phyloP scores from a whole-genome alignment of 2,329 filamentous ascomycete genomes.

The Biscogniauxia sp. region DNA sequence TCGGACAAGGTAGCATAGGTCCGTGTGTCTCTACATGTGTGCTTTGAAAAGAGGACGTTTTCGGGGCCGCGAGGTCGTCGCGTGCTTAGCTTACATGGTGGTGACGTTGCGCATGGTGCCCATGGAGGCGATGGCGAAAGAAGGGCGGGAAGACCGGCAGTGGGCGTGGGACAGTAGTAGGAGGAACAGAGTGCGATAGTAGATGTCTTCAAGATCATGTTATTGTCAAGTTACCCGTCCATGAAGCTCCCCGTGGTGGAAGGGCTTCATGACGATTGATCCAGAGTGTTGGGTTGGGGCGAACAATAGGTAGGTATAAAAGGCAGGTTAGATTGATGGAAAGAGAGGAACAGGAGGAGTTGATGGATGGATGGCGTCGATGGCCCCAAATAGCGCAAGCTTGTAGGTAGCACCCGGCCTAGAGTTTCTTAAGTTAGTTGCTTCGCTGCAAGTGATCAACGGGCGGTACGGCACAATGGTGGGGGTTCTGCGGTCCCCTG shows the following conservation, averaged over 20 bases:
- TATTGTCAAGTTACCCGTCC: constrained; percentile 17
- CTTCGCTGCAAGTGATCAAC: background rate
- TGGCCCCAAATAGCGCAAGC: background rate
- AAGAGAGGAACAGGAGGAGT: background rate
- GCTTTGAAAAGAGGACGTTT: background rate
- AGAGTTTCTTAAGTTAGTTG: background rate
- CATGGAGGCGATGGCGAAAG: constrained; percentile 14
- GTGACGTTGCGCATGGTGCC: constrained; percentile 26
- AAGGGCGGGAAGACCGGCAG: constrained; percentile 18
- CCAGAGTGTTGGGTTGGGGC: background rate
- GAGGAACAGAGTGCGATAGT: constrained; percentile 27
- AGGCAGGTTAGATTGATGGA: no score
- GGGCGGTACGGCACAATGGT: background rate
- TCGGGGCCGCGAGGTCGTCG: constrained; percentile 8
- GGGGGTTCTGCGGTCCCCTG: no score
- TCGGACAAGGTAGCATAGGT: constrained; percentile 29
- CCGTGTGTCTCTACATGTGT: constrained; percentile 2
- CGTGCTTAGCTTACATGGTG: constrained; percentile 20
- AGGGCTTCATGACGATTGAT: constrained; percentile 16
- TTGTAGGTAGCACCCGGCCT: no score
- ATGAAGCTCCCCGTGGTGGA: constrained; percentile 10
- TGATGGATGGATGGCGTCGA: background rate
- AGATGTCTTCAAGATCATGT: constrained; percentile 31
- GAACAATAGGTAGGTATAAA: background rate
- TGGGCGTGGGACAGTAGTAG: constrained; percentile 18